Conservation (phyloP, 106 monocot genomes). For the Acorus gramineus region DNA sequence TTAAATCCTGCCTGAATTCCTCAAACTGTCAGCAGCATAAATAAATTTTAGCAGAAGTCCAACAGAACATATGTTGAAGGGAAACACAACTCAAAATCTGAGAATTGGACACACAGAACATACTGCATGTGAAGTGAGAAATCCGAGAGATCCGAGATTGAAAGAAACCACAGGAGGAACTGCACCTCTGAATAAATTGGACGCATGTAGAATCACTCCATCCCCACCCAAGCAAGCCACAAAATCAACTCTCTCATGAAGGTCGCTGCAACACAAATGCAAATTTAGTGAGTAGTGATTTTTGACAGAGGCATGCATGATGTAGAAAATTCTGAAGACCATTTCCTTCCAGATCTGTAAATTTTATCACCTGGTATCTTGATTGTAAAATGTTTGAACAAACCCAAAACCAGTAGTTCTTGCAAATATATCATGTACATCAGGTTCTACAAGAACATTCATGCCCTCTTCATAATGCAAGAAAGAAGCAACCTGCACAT, state of each 20-base stretch:
- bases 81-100: slow-evolving; percentile 3
- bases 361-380: slow-evolving; percentile 79
- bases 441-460: slow-evolving; percentile 98
- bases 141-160: slow-evolving; percentile 98
- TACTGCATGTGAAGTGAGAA: slow-evolving; percentile 93
- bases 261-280: slow-evolving; percentile 52
- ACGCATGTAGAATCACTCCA: slow-evolving; percentile 96
- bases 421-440: slow-evolving; percentile 95
- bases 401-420: slow-evolving; percentile 95
- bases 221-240: slow-evolving; percentile 97
- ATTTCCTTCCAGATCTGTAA: slow-evolving; percentile 4
- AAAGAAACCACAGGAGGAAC: slow-evolving; percentile 99
- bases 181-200: slow-evolving; percentile 89
- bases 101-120: slow-evolving; percentile 12
- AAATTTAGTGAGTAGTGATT: slow-evolving; percentile 1
- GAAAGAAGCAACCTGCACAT: slow-evolving; percentile 78
- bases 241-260: slow-evolving; percentile 99
- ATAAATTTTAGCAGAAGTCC: not conserved
- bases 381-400: slow-evolving; percentile 93
- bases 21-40: slow-evolving; percentile 47
- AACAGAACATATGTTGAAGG: not conserved
- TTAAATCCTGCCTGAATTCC: slow-evolving; percentile 65
- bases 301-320: not conserved
- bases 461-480: slow-evolving; percentile 86
- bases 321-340: not conserved